A percentile compares a stretch with the other conserved stretches of the same genome.
Conservation (phyloP, 2,329 filamentous ascomycete genomes). For the Scleromitrula shiraiana region DNA sequence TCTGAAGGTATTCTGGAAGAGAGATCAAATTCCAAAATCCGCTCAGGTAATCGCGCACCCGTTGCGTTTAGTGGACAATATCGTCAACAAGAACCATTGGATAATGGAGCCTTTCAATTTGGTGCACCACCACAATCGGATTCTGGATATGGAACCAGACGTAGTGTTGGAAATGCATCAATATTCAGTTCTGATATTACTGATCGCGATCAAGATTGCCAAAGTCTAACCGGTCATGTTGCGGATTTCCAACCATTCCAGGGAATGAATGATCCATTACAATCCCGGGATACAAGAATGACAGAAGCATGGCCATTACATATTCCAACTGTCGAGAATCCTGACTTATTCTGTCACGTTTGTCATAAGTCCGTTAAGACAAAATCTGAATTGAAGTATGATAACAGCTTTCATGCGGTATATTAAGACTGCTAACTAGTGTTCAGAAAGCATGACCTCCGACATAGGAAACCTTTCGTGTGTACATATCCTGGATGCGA, state of each 20-base stretch:
- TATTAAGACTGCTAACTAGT: conserved; percentile 19
- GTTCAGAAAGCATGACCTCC: conserved; percentile 63
- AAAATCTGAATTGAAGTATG: conserved; percentile 49
- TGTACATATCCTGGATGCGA: conserved; percentile 53
- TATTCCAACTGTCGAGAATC: conserved; percentile 11
- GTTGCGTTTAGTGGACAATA: conserved; percentile 24
- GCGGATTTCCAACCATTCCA: conserved; percentile 21
- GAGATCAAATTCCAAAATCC: conserved; percentile 15
- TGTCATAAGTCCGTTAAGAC: conserved; percentile 40
- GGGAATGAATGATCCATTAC: conserved; percentile 15
- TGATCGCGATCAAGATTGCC: conserved; percentile 26
- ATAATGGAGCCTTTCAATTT: conserved; percentile 23
- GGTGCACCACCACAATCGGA: conserved; percentile 27
- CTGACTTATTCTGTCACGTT: conserved; percentile 16
- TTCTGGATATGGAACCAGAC: conserved; percentile 30
- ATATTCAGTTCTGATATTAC: conserved; percentile 27
- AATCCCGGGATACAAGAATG: conserved; percentile 15
- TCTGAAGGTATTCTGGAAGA: conserved; percentile 22
- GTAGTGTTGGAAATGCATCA: conserved; percentile 27
- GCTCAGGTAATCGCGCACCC: conserved; percentile 19
- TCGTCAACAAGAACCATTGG: conserved; percentile 25
- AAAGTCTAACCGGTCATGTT: conserved; percentile 21
- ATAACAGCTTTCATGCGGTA: background rate
- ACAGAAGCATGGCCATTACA: conserved; percentile 15
- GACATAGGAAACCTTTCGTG: conserved; percentile 59